These are phyloP conservation scores for Diphasiastrum complanatum DNA, from an alignment of 83 land plant species.

Conservation along the genomic window DNA sequence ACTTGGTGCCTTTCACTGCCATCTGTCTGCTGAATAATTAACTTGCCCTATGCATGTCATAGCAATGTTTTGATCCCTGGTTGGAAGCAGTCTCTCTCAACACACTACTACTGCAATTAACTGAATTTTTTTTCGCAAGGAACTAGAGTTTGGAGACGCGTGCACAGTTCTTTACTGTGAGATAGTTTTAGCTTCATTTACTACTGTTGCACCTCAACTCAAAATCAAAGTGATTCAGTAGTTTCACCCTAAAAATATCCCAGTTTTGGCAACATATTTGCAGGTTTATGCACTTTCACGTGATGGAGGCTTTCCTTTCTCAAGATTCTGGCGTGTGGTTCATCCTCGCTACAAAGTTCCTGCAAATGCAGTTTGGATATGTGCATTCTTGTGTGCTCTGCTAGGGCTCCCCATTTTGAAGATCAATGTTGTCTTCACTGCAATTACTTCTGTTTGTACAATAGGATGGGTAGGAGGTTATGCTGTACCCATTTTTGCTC, in stretches of 20 bases:
- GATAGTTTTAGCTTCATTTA: no score
- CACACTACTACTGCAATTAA: no score
- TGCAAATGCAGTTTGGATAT: conserved; percentile 82
- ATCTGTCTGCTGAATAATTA: no score
- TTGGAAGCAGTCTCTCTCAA: no score
- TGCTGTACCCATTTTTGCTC: conserved; percentile 84
- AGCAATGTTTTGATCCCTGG: no score
- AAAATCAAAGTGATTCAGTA: not conserved
- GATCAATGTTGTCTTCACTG: conserved; percentile 73
- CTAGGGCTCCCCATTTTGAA: conserved; percentile 75
- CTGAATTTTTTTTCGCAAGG: no score
- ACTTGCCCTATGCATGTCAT: no score
- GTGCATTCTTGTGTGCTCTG: conserved; percentile 58
- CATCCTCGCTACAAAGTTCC: conserved; percentile 73
- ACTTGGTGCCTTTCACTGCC: no score
- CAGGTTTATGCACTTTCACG: conserved; percentile 87
- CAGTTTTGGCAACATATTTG: not conserved
- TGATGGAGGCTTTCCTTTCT: conserved; percentile 71
- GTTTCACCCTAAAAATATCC: not conserved
- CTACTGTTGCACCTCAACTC: not conserved
- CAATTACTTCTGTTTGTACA: conserved; percentile 76
- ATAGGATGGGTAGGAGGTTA: conserved; percentile 95
- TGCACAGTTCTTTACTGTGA: no score
- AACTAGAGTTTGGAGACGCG: no score
- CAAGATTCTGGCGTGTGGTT: conserved; percentile 54